phyloP scores from a whole-genome alignment of 164 flowering plant genomes.

The Euptelea pleiosperma region DNA sequence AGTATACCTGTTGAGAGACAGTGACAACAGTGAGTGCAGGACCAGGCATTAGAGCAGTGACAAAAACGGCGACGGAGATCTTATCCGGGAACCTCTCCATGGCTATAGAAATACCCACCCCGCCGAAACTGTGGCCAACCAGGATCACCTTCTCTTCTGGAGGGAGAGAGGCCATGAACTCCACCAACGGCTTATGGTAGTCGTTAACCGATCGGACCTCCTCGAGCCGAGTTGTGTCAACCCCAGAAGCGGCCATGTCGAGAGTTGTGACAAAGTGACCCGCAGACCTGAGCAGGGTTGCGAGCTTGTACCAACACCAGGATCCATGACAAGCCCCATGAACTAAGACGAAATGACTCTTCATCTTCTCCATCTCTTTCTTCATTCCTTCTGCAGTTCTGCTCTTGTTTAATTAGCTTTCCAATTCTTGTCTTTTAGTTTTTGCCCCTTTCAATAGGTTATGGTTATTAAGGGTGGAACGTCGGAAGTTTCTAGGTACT shows the following conservation, averaged over 20 bases:
- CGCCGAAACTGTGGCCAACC: slow-evolving; percentile 40
- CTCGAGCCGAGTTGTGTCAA: slow-evolving; percentile 9
- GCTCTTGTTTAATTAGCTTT: too few relatives aligned
- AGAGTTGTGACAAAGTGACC: slow-evolving; percentile 28
- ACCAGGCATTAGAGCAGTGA: slow-evolving; percentile 30
- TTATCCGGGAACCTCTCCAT: slow-evolving; percentile 29
- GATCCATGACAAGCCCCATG: slow-evolving; percentile 31
- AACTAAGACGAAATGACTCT: slow-evolving; percentile 26
- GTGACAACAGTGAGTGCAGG: slow-evolving; percentile 4
- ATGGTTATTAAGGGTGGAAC: too few relatives aligned
- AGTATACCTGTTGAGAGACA: background rate
- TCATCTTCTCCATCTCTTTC: too few relatives aligned
- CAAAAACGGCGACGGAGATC: slow-evolving; percentile 24
- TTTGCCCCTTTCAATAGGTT: too few relatives aligned
- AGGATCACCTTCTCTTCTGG: slow-evolving; percentile 26
- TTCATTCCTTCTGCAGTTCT: too few relatives aligned
- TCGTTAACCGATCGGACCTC: slow-evolving; percentile 16
- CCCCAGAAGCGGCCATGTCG: slow-evolving; percentile 31
- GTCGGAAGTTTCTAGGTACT: too few relatives aligned
- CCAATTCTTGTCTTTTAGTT: too few relatives aligned
- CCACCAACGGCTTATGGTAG: slow-evolving; percentile 23
- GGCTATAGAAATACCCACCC: slow-evolving; percentile 18
- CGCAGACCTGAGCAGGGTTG: slow-evolving; percentile 17
- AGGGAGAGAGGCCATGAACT: slow-evolving; percentile 21
- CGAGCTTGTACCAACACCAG: too few relatives aligned